Evolutionary conservation across 2,329 filamentous ascomycete genomes (phyloP), one percentile per base, ranked within the genome.

Genomic region (Colletotrichum sp.): DNA sequence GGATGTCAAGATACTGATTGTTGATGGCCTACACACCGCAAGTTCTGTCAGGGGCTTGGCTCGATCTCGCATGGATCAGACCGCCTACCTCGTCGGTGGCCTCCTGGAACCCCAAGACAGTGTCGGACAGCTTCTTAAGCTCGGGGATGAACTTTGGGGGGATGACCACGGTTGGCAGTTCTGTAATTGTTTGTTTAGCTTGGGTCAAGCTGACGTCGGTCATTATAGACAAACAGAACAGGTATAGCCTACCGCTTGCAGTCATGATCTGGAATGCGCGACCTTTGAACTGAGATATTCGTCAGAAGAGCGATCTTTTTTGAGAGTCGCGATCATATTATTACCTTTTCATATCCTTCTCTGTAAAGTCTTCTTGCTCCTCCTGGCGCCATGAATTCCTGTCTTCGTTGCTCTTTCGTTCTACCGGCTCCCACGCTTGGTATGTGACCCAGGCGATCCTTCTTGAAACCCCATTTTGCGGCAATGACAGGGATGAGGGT

Each of bases 51-150:
- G n/a, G 43, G 12, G n/a, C 43, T 52, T 52, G n/a, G 43, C 10
- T 24, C 43, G 10, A 52, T 7, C 43, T 52, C 13, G 6, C 43
- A 21, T 13, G 10, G 43, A 52, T 10, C n/a, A 52, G 43, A 21
- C 43, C 10, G n/a, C 30, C n/a, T n/a, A 63, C 60, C 34, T 36
- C 32, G 12, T 63, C 32, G 18, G 60, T 63, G 13, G 60, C 60
- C 30, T 63, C 60, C 60, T 63, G 60, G n/a, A 63, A 63, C 28
- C 60, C 60, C 30, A 36, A 36, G 12, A 63, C 60, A 9, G 18
- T 24, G n/a, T 63, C 60, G n/a, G 60, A 34, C 60, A 63, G 60
- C n/a, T 63, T 63, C 30, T 63, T 63, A 8, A 63, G n/a, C 18
- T 63, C 60, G 18, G 60, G 60, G 7, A 63, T 21, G 12, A 63